Percentiles rank a stretch among this genome's conserved stretches.
Conservation (phyloP, 306 rosid genomes). For the Mimosa pudica region DNA sequence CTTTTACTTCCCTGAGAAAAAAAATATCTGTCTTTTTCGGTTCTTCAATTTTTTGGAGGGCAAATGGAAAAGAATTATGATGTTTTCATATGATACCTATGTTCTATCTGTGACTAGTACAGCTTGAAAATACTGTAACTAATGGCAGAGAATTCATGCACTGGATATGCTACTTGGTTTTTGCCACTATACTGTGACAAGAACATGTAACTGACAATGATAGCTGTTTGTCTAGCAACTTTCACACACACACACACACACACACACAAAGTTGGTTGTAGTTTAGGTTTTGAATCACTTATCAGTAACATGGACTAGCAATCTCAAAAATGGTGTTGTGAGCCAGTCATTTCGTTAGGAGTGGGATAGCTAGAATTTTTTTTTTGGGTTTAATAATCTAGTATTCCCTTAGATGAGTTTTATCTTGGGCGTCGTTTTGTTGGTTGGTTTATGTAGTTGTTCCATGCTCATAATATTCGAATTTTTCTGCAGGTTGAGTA, state of each 20-base stretch:
- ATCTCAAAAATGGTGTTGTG: not conserved
- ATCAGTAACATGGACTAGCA: not conserved
- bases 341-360: not conserved
- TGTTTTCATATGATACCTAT: not conserved
- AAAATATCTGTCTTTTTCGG: not conserved
- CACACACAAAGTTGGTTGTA: not conserved
- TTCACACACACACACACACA: too few species aligned
- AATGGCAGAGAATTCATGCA: conserved; percentile 16
- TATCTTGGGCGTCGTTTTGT: not conserved
- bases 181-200: conserved; percentile 6
- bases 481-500: conserved; percentile 70
- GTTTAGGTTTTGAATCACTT: not conserved
- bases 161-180: not conserved
- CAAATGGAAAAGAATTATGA: not conserved
- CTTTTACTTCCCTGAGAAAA: not conserved
- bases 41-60: not conserved
- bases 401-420: not conserved
- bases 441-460: not conserved
- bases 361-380: not conserved
- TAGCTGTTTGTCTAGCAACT: not conserved
- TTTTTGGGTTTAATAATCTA: not conserved
- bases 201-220: not conserved
- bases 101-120: not conserved
- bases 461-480: not conserved
- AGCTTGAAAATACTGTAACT: conserved; percentile 14